Base-by-base conservation (phyloP, 1,139 yeast genomes). In the Blastobotrys apis region DNA sequence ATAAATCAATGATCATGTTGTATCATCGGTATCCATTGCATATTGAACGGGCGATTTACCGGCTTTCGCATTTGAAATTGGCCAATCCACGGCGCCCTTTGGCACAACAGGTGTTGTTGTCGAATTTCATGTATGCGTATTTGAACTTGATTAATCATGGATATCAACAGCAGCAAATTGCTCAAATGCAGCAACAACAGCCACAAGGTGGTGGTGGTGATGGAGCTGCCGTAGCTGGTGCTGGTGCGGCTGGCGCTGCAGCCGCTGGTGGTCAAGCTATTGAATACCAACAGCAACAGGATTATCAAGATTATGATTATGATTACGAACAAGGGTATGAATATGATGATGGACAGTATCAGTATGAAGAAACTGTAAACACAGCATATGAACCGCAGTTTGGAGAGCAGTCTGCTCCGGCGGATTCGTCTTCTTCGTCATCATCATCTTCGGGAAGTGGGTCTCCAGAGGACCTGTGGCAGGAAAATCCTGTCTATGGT, bases 41-140 rank as follows among this genome's bases (percentile, higher is more conserved):
- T 62, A 94, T 92, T 37, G 98, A 94, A 65, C 74, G 98, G 37
- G 97, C 98, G 1, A 85, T 94, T 45, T 92, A 92, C 63, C 72
- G 98, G 47, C 72, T 94, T 49, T 84, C 95, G 35, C 98, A 92
- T 65, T 69, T 92, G 62, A 92, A 92, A 64, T 72, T 92, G 54
- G 96, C 97, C 33, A 94, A 94, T 60, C 94, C 97, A 1, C 84
- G 87, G 59, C 71, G 97, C 47, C 94, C 94, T 16, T 69, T 92
- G 49, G 74, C 90, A 30, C 97, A 94, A 60, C 98, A 92, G 62
- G 98, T 92, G 2, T 65, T 92, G 41, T 67, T 92, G 53, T 86
- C 96, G 47, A 94, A 94, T 63, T 92, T 92, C 74, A 92, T 92
- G 98, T 92, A 92, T 63, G 94, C 97, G 0, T 92, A 92, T 66